phyloP scores from a whole-genome alignment of 2,329 filamentous ascomycete genomes.

The Talaromyces marneffei region DNA sequence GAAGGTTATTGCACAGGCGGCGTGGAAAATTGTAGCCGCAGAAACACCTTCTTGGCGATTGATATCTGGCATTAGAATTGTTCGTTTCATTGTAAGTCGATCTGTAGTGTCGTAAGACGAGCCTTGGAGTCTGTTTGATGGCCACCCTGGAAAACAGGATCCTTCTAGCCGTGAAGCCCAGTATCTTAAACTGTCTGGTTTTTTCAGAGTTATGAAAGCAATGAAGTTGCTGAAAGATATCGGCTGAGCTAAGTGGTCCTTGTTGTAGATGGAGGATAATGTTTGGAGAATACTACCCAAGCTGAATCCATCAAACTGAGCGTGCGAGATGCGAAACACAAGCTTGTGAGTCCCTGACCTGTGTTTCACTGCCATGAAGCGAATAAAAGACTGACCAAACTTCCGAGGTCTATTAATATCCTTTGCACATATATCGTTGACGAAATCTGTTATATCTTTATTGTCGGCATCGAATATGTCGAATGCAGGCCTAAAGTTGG shows the following conservation, averaged over 20 bases:
- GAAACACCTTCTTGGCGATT: background rate
- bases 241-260: background rate
- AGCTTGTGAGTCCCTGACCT: background rate
- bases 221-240: background rate
- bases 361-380: background rate
- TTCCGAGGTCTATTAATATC: background rate
- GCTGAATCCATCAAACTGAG: constrained; percentile 6
- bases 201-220: background rate
- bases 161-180: background rate
- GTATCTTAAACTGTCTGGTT: background rate
- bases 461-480: background rate
- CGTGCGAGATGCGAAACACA: background rate
- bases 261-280: background rate
- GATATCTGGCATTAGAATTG: background rate
- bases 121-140: background rate
- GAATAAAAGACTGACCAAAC: constrained; percentile 2
- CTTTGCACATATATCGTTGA: background rate
- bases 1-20: background rate
- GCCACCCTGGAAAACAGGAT: background rate
- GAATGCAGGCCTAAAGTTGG: background rate
- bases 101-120: background rate
- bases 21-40: background rate
- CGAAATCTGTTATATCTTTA: background rate
- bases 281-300: background rate
- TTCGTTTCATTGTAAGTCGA: constrained; percentile 1